These are phyloP conservation scores for Agaricus subrufescens DNA, from an alignment of 768 basidiomycete species.

Conservation along the genomic window DNA sequence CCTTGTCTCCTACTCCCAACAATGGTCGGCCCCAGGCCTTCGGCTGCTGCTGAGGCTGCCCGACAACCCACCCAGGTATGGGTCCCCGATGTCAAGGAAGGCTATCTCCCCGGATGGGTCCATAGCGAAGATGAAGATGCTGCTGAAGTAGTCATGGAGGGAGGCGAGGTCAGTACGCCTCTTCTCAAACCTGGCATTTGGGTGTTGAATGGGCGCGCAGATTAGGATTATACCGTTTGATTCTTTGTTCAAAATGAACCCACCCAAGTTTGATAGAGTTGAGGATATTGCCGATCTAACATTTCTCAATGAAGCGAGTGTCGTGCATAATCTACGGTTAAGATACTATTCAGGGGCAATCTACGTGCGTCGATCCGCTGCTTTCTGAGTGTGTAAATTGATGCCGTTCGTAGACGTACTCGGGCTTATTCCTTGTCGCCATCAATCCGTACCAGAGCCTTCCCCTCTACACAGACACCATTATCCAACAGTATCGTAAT, in stretches of 20 bases:
- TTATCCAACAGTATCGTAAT: slow-evolving; percentile 86
- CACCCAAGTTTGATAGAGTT: slow-evolving; percentile 96
- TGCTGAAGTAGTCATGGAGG: slow-evolving; percentile 82
- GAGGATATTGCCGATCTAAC: slow-evolving; percentile 98
- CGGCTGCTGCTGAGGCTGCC: slow-evolving; percentile 67
- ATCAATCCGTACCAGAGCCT: slow-evolving; percentile 95
- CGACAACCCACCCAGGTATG: slow-evolving; percentile 89
- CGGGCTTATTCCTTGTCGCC: slow-evolving; percentile 95
- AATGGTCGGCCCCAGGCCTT: slow-evolving; percentile 47
- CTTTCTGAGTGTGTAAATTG: background rate
- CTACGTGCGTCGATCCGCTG: slow-evolving; percentile 62
- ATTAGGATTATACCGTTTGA: slow-evolving; percentile 63
- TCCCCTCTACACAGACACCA: slow-evolving; percentile 86
- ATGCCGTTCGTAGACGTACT: slow-evolving; percentile 66
- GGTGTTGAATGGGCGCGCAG: slow-evolving; percentile 12
- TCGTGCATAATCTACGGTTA: slow-evolving; percentile 94
- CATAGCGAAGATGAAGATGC: slow-evolving; percentile 78
- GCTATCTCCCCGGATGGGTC: slow-evolving; percentile 94
- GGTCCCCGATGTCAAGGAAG: slow-evolving; percentile 90
- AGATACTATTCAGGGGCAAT: slow-evolving; percentile 90
- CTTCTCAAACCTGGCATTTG: background rate
- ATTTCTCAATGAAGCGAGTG: slow-evolving; percentile 96
- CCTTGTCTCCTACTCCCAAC: background rate
- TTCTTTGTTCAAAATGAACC: slow-evolving; percentile 92
- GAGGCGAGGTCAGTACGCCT: slow-evolving; percentile 62